phyloP scores from a whole-genome alignment of 2,329 filamentous ascomycete species.

The Fusarium globosum region DNA sequence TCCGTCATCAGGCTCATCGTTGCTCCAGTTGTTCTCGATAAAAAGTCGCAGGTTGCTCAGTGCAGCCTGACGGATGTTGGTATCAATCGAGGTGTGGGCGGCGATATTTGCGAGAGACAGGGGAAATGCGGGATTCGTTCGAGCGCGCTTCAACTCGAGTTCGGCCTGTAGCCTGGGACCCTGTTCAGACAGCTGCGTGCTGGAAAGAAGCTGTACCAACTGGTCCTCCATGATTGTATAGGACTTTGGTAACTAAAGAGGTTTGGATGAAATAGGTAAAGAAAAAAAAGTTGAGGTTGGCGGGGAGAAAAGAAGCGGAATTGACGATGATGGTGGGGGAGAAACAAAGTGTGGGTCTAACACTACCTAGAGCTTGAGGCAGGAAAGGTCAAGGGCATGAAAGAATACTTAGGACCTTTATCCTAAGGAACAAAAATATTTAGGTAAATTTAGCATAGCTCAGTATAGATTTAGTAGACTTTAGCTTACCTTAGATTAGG shows the following conservation, averaged over 20 bases:
- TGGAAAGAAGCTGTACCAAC: constrained; percentile 86
- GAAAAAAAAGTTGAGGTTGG: constrained; percentile 38
- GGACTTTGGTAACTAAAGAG: constrained; percentile 21
- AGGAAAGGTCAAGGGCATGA: background rate
- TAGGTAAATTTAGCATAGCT: background rate
- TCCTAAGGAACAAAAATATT: background rate
- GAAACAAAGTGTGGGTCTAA: constrained; percentile 37
- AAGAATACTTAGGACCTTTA: background rate
- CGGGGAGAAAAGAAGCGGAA: constrained; percentile 39
- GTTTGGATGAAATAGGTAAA: constrained; percentile 14
- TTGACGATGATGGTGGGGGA: constrained; percentile 38
- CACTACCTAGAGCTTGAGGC: background rate
- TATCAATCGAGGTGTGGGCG: constrained; percentile 76
- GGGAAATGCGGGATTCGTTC: constrained; percentile 78
- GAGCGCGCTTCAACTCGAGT: constrained; percentile 78
- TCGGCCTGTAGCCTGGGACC: constrained; percentile 87
- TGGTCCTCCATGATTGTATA: constrained; percentile 82
- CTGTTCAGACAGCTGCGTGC: constrained; percentile 83
- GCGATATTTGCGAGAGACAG: constrained; percentile 84
- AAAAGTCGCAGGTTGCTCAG: constrained; percentile 84
- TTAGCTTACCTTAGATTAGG: background rate
- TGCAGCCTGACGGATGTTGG: constrained; percentile 84
- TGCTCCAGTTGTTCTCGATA: constrained; percentile 86
- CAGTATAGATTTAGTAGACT: rapidly evolving
- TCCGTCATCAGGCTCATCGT: constrained; percentile 74